These are phyloP conservation scores for Cyanidiococcus yangmingshanensis DNA, from an alignment of 23 red algal species.

Conservation along the genomic window DNA sequence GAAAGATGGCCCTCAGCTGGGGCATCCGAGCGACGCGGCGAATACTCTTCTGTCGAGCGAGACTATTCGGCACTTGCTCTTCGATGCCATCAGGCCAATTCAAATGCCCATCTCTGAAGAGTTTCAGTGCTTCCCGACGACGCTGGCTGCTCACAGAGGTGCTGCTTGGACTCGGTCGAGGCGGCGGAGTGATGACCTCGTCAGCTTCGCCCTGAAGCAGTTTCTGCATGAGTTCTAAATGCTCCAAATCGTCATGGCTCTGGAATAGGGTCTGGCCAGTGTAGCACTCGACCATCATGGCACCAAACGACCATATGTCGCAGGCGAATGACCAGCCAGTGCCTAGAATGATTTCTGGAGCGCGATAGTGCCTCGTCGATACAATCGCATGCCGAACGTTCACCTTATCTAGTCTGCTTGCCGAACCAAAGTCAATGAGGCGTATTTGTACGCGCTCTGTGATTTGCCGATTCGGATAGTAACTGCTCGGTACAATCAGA, in stretches of 20 bases:
- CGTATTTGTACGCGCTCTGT: conserved; percentile 5
- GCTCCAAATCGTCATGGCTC: conserved; percentile 19
- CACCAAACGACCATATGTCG: conserved; percentile 19
- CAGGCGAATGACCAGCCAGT: conserved; percentile 20
- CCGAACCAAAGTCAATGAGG: conserved; percentile 10
- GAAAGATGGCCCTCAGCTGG: not conserved
- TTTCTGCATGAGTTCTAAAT: conserved; percentile 15
- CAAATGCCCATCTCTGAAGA: not conserved
- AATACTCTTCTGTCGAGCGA: conserved; percentile 16
- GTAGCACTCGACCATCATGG: conserved; percentile 17
- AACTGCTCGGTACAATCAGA: conserved; percentile 35
- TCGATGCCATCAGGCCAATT: conserved; percentile 19
- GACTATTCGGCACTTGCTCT: not conserved
- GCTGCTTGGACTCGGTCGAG: conserved; percentile 16
- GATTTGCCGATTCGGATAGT: conserved; percentile 10
- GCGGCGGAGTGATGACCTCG: not conserved
- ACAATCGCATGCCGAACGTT: conserved; percentile 6
- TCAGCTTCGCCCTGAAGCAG: not conserved
- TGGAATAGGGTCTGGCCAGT: conserved; percentile 14
- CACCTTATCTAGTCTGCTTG: conserved; percentile 7
- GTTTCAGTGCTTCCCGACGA: conserved; percentile 12
- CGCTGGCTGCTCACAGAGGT: conserved; percentile 9
- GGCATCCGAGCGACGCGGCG: conserved; percentile 14
- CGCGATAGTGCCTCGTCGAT: conserved; percentile 18
- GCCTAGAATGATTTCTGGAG: conserved; percentile 18